Conservation (phyloP, 768 basidiomycete species). For the Boletus vermiculosoides region DNA sequence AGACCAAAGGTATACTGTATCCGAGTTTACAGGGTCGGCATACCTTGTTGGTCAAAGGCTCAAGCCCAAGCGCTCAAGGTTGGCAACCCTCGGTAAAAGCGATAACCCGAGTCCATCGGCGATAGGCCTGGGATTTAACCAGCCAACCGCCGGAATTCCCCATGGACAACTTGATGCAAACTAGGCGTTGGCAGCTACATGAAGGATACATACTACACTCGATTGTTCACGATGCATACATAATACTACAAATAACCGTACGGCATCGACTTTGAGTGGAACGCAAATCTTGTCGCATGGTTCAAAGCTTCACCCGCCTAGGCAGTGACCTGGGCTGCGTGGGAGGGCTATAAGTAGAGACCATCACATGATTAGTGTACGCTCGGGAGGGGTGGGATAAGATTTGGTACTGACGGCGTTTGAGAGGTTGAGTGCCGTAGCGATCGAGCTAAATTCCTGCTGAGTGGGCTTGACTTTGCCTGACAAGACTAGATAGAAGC, state of each 20-base stretch:
- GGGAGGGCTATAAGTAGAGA: background rate
- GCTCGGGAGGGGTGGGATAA: background rate
- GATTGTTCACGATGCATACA: slow-evolving; percentile 1
- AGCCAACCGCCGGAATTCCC: background rate
- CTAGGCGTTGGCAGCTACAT: background rate
- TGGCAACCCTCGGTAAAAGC: background rate
- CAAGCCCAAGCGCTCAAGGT: background rate
- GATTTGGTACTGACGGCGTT: slow-evolving; percentile 27
- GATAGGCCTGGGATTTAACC: background rate
- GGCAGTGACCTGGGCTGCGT: background rate
- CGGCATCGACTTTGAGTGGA: background rate
- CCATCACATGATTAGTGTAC: background rate
- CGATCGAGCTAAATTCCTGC: slow-evolving; percentile 50
- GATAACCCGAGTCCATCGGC: background rate
- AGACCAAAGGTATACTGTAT: background rate
- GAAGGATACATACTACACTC: slow-evolving; percentile 1
- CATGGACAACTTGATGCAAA: background rate
- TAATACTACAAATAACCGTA: slow-evolving; percentile 13
- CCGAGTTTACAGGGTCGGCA: background rate
- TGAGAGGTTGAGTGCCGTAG: slow-evolving; percentile 41
- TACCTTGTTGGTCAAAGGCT: background rate
- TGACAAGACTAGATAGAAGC: slow-evolving; percentile 44
- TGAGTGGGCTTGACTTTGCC: slow-evolving; percentile 42
- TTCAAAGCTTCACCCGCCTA: background rate
- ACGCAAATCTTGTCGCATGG: background rate